Evolutionary conservation across 2,329 filamentous ascomycete species (phyloP).

Genomic region (Balansia obtecta): DNA sequence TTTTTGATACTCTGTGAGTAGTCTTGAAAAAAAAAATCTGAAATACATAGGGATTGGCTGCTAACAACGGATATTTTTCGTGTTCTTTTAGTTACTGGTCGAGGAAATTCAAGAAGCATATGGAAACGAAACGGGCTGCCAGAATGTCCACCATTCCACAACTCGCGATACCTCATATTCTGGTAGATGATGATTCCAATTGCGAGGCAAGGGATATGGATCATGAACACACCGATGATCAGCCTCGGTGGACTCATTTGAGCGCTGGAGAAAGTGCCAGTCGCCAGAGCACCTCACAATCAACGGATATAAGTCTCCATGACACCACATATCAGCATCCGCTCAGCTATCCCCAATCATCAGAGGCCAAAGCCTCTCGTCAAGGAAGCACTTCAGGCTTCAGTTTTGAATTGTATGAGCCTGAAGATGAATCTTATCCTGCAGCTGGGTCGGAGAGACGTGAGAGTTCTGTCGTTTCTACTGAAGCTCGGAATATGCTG

Average conservation of each 20-base stretch:
- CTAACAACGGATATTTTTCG: neutral
- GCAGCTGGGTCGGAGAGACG: conserved; percentile 39
- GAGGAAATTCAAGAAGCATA: conserved; percentile 63
- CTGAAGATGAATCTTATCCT: conserved; percentile 18
- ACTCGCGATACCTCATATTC: conserved; percentile 78
- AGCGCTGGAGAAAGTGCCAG: conserved; percentile 7
- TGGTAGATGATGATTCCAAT: conserved; percentile 66
- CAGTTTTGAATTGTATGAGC: conserved; percentile 45
- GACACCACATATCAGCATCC: conserved; percentile 30
- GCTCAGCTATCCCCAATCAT: conserved; percentile 39
- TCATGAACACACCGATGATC: neutral
- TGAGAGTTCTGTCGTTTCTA: conserved; percentile 58
- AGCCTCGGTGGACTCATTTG: conserved; percentile 8
- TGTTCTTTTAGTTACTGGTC: conserved; percentile 55
- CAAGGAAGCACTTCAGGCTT: conserved; percentile 40
- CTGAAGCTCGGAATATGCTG: conserved; percentile 71
- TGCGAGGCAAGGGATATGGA: conserved; percentile 13
- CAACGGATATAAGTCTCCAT: conserved; percentile 28
- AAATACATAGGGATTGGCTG: neutral
- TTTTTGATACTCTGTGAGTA: conserved; percentile 79
- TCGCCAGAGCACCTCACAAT: conserved; percentile 12
- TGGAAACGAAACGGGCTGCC: conserved; percentile 59
- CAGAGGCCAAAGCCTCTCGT: conserved; percentile 25
- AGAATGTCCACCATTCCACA: conserved; percentile 70
- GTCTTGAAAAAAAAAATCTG: too few relatives aligned